These are phyloP conservation scores for Pythium volutum DNA, from an alignment of 352 stramenopile genomes.

Conservation along the genomic window DNA sequence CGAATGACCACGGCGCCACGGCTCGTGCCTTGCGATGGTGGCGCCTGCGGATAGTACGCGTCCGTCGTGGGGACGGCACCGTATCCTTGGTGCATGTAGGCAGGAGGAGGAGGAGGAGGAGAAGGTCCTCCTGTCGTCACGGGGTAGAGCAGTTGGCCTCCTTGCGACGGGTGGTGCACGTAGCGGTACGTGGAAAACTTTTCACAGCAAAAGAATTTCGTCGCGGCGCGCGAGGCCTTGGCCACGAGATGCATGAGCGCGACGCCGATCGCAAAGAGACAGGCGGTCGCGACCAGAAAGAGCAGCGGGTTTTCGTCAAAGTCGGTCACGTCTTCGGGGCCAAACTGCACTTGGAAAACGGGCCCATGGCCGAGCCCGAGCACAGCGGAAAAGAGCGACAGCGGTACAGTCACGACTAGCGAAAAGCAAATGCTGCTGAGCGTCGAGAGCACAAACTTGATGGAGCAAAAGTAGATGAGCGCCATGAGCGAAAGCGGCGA, in stretches of 20 bases:
- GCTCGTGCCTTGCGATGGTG: not conserved
- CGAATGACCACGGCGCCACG: slow-evolving; percentile 1
- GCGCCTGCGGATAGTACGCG: not conserved
- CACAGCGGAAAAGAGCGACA: slow-evolving; percentile 31
- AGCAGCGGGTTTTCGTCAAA: slow-evolving; percentile 33
- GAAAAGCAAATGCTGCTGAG: slow-evolving; percentile 35
- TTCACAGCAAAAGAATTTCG: slow-evolving; percentile 67
- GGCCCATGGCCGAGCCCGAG: slow-evolving; percentile 20
- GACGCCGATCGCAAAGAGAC: slow-evolving; percentile 49
- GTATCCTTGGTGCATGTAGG: not conserved
- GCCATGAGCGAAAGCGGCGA: slow-evolving; percentile 63
- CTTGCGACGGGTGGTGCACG: slow-evolving; percentile 25
- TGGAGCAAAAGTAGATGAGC: slow-evolving; percentile 61
- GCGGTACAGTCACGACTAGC: slow-evolving; percentile 30
- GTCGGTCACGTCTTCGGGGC: slow-evolving; percentile 27
- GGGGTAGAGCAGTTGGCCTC: slow-evolving; percentile 10
- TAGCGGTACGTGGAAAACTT: slow-evolving; percentile 51
- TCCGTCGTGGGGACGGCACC: slow-evolving; percentile 3
- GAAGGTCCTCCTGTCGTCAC: no score
- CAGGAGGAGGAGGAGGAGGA: not conserved
- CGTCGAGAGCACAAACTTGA: slow-evolving; percentile 50
- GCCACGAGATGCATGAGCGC: slow-evolving; percentile 55
- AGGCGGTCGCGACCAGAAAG: slow-evolving; percentile 41
- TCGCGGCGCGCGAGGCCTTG: slow-evolving; percentile 39
- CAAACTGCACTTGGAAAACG: slow-evolving; percentile 26